phyloP scores from a whole-genome alignment of 2,329 filamentous ascomycete genomes.

The Ophiosphaerella herpotricha region DNA sequence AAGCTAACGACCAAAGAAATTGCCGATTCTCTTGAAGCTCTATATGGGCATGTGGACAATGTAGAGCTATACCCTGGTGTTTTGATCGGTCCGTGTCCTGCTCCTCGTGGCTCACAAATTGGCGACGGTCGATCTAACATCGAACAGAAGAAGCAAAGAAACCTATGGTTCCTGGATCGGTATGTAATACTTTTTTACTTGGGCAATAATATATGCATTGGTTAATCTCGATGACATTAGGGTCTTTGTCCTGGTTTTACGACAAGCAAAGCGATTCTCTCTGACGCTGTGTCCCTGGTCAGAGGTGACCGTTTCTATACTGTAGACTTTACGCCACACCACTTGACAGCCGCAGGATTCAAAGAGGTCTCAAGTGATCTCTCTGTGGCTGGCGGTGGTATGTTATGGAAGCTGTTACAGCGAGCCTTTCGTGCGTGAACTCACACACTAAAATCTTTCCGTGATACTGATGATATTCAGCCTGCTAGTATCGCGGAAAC shows the following conservation, averaged over 20 bases:
- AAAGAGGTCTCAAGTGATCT: conserved; percentile 10
- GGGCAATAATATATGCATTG: no score
- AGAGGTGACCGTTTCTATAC: conserved; percentile 46
- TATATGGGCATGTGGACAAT: conserved; percentile 56
- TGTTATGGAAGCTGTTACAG: conserved; percentile 22
- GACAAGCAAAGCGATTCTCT: conserved; percentile 72
- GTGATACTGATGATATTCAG: conserved; percentile 1
- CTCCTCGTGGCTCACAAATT: no score
- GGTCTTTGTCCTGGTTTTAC: conserved; percentile 74
- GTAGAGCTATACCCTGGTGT: conserved; percentile 72
- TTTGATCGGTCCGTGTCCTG: conserved; percentile 51
- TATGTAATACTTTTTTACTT: no score
- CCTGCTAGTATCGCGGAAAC: conserved; percentile 25
- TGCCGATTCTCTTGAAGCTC: conserved; percentile 53
- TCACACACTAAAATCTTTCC: neutral
- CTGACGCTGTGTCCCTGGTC: conserved; percentile 73
- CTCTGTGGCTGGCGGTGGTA: conserved; percentile 12
- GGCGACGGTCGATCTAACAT: no score
- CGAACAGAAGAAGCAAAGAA: conserved; percentile 66
- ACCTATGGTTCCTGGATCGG: conserved; percentile 66
- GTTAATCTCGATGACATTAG: no score
- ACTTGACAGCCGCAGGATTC: conserved; percentile 19
- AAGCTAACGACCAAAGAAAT: conserved; percentile 15
- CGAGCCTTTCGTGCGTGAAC: conserved; percentile 11
- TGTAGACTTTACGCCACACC: conserved; percentile 13